A percentile compares a stretch with the other conserved stretches of the same genome.
Conservation (phyloP, 106 monocot genomes). For the Dactylorhiza incarnata region DNA sequence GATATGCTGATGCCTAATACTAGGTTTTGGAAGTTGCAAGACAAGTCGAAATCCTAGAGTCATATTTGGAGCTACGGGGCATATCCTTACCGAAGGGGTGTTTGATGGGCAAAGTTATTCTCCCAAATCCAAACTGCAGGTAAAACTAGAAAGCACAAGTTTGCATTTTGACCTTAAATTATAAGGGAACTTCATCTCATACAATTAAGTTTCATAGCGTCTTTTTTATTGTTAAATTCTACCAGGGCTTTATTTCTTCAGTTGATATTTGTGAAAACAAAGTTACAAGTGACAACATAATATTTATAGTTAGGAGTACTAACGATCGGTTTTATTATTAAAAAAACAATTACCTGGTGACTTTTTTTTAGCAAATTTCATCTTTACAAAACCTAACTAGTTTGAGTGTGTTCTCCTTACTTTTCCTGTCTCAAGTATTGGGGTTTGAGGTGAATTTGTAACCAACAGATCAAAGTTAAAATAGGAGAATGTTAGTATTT, state of each 20-base stretch:
- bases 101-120: constrained; percentile 59
- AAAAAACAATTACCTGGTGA: not conserved
- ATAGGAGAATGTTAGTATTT: not conserved
- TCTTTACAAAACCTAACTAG: not conserved
- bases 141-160: constrained; percentile 8
- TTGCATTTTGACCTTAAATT: not conserved
- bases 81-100: constrained; percentile 61
- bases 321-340: not conserved
- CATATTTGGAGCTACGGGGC: constrained; percentile 81
- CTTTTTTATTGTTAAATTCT: not conserved
- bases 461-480: not conserved
- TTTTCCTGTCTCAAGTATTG: not conserved
- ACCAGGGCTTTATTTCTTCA: not conserved
- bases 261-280: not conserved
- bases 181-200: not conserved
- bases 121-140: constrained; percentile 90
- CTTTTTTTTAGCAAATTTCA: not conserved
- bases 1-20: not conserved
- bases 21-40: constrained; percentile 51
- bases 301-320: not conserved
- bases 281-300: not conserved
- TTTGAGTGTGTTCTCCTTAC: not conserved
- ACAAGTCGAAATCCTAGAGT: constrained; percentile 53
- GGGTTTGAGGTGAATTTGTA: not conserved
- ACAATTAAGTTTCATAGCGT: not conserved